Evolutionary conservation across 2,329 filamentous ascomycete genomes (phyloP).

Genomic region (Bretziella fagacearum): DNA sequence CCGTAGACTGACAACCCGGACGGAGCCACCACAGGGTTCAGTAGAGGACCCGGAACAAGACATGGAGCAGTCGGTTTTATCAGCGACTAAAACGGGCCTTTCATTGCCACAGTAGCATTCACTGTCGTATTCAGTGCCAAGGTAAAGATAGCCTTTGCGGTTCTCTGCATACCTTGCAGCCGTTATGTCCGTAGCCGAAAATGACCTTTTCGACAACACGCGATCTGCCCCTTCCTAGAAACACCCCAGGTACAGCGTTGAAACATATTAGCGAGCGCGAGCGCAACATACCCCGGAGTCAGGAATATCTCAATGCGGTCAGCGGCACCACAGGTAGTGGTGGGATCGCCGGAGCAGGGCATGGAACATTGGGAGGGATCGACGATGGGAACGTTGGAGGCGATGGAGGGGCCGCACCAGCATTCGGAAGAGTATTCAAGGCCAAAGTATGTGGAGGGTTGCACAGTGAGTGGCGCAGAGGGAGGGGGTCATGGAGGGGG

Average conservation of each 20-base stretch:
- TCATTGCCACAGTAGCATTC: slow-evolving; percentile 25
- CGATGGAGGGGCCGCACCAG: slow-evolving; percentile 31
- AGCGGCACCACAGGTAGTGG: slow-evolving; percentile 27
- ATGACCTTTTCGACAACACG: slow-evolving; percentile 20
- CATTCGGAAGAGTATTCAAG: slow-evolving; percentile 36
- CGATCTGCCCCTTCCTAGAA: slow-evolving; percentile 22
- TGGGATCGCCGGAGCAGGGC: slow-evolving; percentile 25
- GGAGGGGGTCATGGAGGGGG: slow-evolving; percentile 34
- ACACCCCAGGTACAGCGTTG: slow-evolving; percentile 23
- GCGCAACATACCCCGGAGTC: slow-evolving; percentile 21
- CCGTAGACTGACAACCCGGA: slow-evolving; percentile 23
- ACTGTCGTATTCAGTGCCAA: slow-evolving; percentile 25
- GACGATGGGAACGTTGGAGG: slow-evolving; percentile 18
- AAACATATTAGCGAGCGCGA: slow-evolving; percentile 20
- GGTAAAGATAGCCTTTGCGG: slow-evolving; percentile 25
- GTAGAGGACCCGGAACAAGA: slow-evolving; percentile 21
- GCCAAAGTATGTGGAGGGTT: slow-evolving; percentile 30
- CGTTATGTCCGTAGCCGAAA: slow-evolving; percentile 20
- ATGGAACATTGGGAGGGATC: slow-evolving; percentile 24
- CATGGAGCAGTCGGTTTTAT: slow-evolving; percentile 22
- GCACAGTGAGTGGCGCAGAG: slow-evolving; percentile 30
- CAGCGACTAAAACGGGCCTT: slow-evolving; percentile 18
- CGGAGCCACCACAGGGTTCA: slow-evolving; percentile 22
- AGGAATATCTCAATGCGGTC: slow-evolving; percentile 28
- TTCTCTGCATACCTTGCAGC: slow-evolving; percentile 21